Conservation (phyloP, 805 yeast species). For the Debaryomyces tyrocola region DNA sequence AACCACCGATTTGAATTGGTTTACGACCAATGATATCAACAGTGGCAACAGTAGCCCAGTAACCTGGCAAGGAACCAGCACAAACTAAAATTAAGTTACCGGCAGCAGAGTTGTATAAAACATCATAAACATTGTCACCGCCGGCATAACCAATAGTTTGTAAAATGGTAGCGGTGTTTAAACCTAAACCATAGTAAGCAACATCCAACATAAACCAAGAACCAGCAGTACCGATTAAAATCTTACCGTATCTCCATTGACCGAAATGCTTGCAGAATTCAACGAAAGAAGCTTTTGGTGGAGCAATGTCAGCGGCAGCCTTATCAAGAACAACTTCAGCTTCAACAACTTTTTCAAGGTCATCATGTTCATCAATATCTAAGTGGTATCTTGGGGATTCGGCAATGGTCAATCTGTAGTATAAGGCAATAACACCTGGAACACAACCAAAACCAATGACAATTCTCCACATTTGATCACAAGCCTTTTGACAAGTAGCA, state of each 20-base stretch:
- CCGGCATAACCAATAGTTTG: slow-evolving; percentile 83
- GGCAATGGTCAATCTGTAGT: slow-evolving; percentile 91
- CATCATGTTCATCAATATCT: slow-evolving; percentile 66
- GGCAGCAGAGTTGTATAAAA: slow-evolving; percentile 75
- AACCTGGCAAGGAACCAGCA: slow-evolving; percentile 95
- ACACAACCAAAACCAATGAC: slow-evolving; percentile 86
- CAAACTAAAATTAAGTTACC: slow-evolving; percentile 91
- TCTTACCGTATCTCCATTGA: slow-evolving; percentile 86
- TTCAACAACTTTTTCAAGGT: slow-evolving; percentile 53
- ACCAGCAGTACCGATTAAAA: slow-evolving; percentile 85
- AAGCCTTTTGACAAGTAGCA: slow-evolving; percentile 66
- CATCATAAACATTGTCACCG: slow-evolving; percentile 63
- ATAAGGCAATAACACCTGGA: slow-evolving; percentile 81
- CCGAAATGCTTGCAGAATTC: slow-evolving; percentile 75
- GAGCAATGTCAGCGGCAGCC: slow-evolving; percentile 40
- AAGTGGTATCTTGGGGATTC: slow-evolving; percentile 91
- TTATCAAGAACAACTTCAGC: slow-evolving; percentile 44
- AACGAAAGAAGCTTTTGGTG: slow-evolving; percentile 78
- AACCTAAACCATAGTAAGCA: slow-evolving; percentile 86
- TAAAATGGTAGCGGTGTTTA: slow-evolving; percentile 78
- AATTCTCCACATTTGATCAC: slow-evolving; percentile 95
- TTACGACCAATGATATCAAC: slow-evolving; percentile 83
- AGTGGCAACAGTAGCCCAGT: slow-evolving; percentile 82
- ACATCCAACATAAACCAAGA: slow-evolving; percentile 90
- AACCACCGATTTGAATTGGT: slow-evolving; percentile 77